These are phyloP conservation scores for Pistacia integerrima DNA, from an alignment of 345 rosid species.

Conservation along the genomic window DNA sequence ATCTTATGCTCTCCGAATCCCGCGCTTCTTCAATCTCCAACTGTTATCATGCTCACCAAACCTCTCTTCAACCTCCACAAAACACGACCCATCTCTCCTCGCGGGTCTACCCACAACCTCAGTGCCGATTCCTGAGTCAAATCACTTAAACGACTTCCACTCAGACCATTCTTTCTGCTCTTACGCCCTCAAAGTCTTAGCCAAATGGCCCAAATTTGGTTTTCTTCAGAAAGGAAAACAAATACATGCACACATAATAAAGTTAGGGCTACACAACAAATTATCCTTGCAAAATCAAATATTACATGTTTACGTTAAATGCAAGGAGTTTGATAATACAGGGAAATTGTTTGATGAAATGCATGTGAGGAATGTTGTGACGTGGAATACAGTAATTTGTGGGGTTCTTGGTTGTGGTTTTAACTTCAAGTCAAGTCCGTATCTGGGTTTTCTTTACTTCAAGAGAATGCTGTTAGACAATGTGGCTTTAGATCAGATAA, in stretches of 20 bases:
- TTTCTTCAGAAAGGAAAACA: conserved; percentile 38
- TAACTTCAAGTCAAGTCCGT: conserved; percentile 3
- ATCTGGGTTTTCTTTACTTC: conserved; percentile 38
- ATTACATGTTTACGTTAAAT: conserved; percentile 48
- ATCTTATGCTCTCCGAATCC: conserved; percentile 23
- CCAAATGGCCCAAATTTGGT: conserved; percentile 28
- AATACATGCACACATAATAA: conserved; percentile 41
- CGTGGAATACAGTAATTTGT: conserved; percentile 67
- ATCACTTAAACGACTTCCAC: background rate
- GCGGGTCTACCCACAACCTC: conserved; percentile 11
- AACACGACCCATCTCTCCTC: background rate
- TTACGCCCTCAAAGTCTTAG: conserved; percentile 39
- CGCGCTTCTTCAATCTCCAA: conserved; percentile 20
- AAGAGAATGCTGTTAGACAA: conserved; percentile 44
- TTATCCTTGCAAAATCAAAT: conserved; percentile 53
- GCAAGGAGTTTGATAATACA: conserved; percentile 28
- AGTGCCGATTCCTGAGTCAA: background rate
- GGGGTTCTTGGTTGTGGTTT: conserved; percentile 30
- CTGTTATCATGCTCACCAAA: conserved; percentile 25
- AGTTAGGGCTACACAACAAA: conserved; percentile 38
- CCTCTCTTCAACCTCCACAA: background rate
- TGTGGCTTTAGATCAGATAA: conserved; percentile 50
- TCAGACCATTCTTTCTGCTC: conserved; percentile 23
- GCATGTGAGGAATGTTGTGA: conserved; percentile 52
- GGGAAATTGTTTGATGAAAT: conserved; percentile 70